Base-by-base conservation (phyloP, 306 rosid genomes). In the Cucumis cinereus region DNA sequence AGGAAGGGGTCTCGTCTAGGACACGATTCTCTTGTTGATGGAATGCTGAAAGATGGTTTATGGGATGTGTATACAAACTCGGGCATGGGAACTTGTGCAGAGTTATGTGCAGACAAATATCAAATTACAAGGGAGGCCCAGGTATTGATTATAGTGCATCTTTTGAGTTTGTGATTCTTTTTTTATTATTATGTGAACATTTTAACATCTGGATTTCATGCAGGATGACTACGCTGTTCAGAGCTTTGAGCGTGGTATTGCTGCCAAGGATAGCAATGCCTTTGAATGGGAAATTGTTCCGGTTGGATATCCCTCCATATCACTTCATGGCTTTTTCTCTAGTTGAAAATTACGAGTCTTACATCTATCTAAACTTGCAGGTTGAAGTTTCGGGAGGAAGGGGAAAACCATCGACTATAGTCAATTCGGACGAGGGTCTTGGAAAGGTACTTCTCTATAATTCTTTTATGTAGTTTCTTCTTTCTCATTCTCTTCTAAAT, bases 1-100 rank as follows among this genome's bases (percentile, higher is more conserved):
- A 95, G 99, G 87, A 95, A 95, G 83, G 99, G 99, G 43, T 95
- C 99, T 72, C 93, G 99, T 74, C 95, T 92, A 72, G 99, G 99
- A 77, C 98, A 95, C 52, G 99, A 95, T 87, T 81, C 99, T 62
- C 91, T 95, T 71, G 97, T 95, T 72, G 99, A 95, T 83, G 99
- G 98, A 73, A 84, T 95, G 98, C 73, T 95, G 88, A 95, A 90
- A 78, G 99, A 95, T 85, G 99, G 99, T 78, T 62, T 95, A 80
- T 90, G 96, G 98, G 99, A 95, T 83, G 99, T 89, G 76, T 95
- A 90, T 79, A 84, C 85, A 40, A 95, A 95, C 79, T 81, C 59
- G 73, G 98, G 96, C 73, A 95, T 95, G 99, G 99, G 99, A 77
- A 84, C 82, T 12, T 95, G 99, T 57, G 99, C 99, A 68, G 99